phyloP scores from a whole-genome alignment of 225 moss, liverwort and hornwort genomes.

The Takakia lepidozioides region DNA sequence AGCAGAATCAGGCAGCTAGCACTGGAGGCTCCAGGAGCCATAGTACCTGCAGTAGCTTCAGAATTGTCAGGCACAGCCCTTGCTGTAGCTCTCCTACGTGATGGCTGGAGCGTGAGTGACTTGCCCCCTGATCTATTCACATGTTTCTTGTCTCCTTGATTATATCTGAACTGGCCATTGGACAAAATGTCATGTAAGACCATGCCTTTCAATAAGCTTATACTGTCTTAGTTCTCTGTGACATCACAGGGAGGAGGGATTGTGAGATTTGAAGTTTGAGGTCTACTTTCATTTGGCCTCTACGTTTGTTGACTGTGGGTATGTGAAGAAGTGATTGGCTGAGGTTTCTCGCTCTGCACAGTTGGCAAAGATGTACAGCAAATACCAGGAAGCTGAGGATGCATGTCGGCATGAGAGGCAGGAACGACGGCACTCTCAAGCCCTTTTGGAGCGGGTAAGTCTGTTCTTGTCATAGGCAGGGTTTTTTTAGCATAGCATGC shows the following conservation, averaged over 20 bases:
- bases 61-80: constrained; percentile 93
- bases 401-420: constrained; percentile 98
- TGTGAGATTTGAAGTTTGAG: no score
- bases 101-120: constrained; percentile 92
- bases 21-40: constrained; percentile 64
- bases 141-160: no score
- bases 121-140: not conserved
- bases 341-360: constrained; percentile 22
- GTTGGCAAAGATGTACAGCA: constrained; percentile 89
- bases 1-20: constrained; percentile 64
- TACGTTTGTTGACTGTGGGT: no score
- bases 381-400: constrained; percentile 98
- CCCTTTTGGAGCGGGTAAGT: constrained; percentile 70
- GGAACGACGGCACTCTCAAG: constrained; percentile 75
- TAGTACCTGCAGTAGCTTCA: constrained; percentile 50
- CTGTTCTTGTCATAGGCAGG: not conserved
- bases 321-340: no score
- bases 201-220: no score
- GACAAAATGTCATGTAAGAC: no score
- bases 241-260: no score
- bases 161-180: no score
- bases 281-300: no score
- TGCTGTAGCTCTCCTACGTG: constrained; percentile 92
- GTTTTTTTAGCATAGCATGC: no score
- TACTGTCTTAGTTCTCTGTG: no score